A percentile compares a stretch with the other conserved stretches of the same genome.
Conservation (phyloP, 257 asterid genomes). For the Nicotiana sylvestris region DNA sequence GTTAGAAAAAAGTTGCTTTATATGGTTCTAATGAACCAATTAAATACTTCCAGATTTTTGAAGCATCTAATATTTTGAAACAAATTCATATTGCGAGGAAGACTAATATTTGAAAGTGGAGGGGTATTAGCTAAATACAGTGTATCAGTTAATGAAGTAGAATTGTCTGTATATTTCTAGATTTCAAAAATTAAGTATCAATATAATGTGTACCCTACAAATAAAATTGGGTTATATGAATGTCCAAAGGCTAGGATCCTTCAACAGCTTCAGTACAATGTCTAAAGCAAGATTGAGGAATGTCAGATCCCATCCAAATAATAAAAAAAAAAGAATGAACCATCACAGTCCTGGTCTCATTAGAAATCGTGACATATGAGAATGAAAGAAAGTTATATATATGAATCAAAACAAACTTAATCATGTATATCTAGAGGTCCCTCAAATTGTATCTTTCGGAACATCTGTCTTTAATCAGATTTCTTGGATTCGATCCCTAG, state of each 20-base stretch:
- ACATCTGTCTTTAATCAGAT: neutral
- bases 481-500: rapidly evolving
- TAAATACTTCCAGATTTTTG: neutral
- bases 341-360: neutral
- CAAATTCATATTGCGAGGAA: neutral
- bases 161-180: slow-evolving; percentile 1
- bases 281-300: neutral
- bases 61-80: neutral
- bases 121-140: neutral
- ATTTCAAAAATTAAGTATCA: neutral
- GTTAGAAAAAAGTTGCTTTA: neutral
- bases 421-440: neutral
- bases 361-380: neutral
- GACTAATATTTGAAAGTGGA: neutral
- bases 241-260: neutral
- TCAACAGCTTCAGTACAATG: neutral
- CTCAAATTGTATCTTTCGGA: neutral
- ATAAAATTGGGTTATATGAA: neutral
- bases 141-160: neutral
- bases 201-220: slow-evolving; percentile 1
- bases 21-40: neutral
- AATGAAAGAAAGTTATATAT: neutral
- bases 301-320: neutral
- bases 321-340: neutral
- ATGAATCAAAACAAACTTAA: neutral